phyloP scores from a whole-genome alignment of 1,139 yeast genomes.

The Geotrichum restrictum region DNA sequence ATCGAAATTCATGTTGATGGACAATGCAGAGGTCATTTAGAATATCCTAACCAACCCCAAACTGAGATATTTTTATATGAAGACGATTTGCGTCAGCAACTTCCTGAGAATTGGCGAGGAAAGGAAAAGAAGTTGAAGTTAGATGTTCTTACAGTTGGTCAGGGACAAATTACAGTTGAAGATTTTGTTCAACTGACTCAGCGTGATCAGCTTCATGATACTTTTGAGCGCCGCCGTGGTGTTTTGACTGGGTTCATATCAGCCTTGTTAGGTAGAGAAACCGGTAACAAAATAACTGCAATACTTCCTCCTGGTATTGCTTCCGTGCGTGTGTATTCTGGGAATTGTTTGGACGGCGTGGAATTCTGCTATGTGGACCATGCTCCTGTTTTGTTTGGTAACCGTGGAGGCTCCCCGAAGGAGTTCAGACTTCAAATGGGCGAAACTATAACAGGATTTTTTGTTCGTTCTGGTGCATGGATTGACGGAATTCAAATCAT shows the following conservation, averaged over 20 bases:
- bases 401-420: slow-evolving; percentile 52
- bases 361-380: slow-evolving; percentile 35
- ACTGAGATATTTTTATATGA: slow-evolving; percentile 50
- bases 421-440: slow-evolving; percentile 55
- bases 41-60: slow-evolving; percentile 61
- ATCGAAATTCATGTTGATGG: slow-evolving; percentile 64
- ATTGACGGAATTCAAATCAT: slow-evolving; percentile 73
- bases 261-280: slow-evolving; percentile 30
- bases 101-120: slow-evolving; percentile 44
- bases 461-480: slow-evolving; percentile 79
- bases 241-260: slow-evolving; percentile 24
- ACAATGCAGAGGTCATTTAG: slow-evolving; percentile 59
- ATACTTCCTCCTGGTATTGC: slow-evolving; percentile 37
- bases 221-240: slow-evolving; percentile 22
- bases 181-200: slow-evolving; percentile 30
- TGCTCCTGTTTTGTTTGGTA: slow-evolving; percentile 50
- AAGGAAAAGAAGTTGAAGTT: slow-evolving; percentile 38
- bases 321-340: slow-evolving; percentile 61
- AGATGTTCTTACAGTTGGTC: slow-evolving; percentile 46
- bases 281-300: slow-evolving; percentile 26
- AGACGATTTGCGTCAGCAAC: slow-evolving; percentile 43
- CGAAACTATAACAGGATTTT: slow-evolving; percentile 58
- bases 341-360: slow-evolving; percentile 77
- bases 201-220: slow-evolving; percentile 21
- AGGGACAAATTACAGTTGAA: slow-evolving; percentile 32